Base-by-base conservation (phyloP, 2,329 filamentous ascomycete genomes). In the Didymosphaeria variabile region DNA sequence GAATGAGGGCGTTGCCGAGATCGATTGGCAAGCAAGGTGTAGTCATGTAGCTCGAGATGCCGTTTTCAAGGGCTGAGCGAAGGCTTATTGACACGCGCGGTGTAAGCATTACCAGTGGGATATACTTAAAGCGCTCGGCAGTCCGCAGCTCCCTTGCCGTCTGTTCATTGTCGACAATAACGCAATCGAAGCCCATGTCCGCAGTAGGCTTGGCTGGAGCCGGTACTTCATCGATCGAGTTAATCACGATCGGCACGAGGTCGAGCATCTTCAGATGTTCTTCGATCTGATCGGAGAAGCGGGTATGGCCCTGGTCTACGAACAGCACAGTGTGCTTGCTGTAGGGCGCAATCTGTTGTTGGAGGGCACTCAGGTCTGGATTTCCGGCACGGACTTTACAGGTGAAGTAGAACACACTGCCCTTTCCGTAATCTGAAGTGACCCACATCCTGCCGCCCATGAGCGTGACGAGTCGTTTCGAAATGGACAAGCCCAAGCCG, bases 31-130 rank as follows among this genome's bases (percentile, higher is more conserved):
- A 87, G 80, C 95, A 98, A 9, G 95, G 95, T 17, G 93, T 97
- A 1, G 95, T 98, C 93, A 98, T 97, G 79, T 97, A 98, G 54
- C 94, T 97, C n/a, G 94, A 96, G 69, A 99, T 97, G 65, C 95
- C 94, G 66, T 98, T 86, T 77, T 98, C 95, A 61, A 98, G 83
- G 60, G 94, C 95, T 3, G 93, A 95, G 82, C 97, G 97, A 70
- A 99, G 85, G 77, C 90, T 96, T 68, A 98, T 93, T 63, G 94
- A 92, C 13, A 98, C 93, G 38, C 93, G 84, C 0, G 94, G 93
- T 47, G 93, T 95, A 49, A 98, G 82, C 63, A 98, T 87, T 46
- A 99, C 94, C 67, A 99, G 94, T 2, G 95, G 95, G 49, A 97
- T 93, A 76, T 97, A 98, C 82, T 97, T 97, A 85, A 97, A 97